phyloP scores from a whole-genome alignment of 169 alveolate species.

The Plasmodium blacklocki region DNA sequence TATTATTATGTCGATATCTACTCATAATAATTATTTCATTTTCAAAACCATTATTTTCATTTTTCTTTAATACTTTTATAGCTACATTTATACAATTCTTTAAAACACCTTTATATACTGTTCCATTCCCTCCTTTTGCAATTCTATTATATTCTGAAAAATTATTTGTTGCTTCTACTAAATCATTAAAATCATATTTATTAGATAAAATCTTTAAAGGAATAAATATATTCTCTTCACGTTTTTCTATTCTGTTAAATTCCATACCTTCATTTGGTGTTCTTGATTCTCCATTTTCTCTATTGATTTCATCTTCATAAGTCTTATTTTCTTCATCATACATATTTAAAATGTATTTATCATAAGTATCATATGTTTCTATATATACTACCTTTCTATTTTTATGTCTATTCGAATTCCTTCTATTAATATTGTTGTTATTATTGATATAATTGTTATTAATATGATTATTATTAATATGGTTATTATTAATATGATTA shows the following conservation, averaged over 20 bases:
- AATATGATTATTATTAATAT: background rate
- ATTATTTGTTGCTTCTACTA: constrained; percentile 70
- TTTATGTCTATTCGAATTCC: background rate
- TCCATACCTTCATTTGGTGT: constrained; percentile 1
- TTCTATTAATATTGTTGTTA: background rate
- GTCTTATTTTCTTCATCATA: constrained; percentile 46
- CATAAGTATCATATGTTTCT: constrained; percentile 53
- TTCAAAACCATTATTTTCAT: constrained; percentile 75
- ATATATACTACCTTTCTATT: constrained; percentile 28
- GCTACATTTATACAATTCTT: constrained; percentile 64
- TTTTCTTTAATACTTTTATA: constrained; percentile 52
- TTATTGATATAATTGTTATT: background rate
- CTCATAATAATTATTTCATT: constrained; percentile 72
- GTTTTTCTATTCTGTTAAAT: constrained; percentile 9
- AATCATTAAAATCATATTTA: constrained; percentile 35
- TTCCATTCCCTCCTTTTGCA: constrained; percentile 72
- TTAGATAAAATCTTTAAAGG: constrained; percentile 65
- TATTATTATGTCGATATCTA: constrained; percentile 73
- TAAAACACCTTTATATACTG: constrained; percentile 63
- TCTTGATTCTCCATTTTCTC: background rate
- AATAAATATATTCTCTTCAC: constrained; percentile 21
- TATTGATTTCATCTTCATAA: constrained; percentile 7
- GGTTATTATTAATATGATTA: background rate
- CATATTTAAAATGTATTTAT: constrained; percentile 52
- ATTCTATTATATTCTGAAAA: constrained; percentile 63